Evolutionary conservation across 2,329 filamentous ascomycete species (phyloP), one percentile per base, ranked within the genome.

Genomic region (Hypoxylon sp.): DNA sequence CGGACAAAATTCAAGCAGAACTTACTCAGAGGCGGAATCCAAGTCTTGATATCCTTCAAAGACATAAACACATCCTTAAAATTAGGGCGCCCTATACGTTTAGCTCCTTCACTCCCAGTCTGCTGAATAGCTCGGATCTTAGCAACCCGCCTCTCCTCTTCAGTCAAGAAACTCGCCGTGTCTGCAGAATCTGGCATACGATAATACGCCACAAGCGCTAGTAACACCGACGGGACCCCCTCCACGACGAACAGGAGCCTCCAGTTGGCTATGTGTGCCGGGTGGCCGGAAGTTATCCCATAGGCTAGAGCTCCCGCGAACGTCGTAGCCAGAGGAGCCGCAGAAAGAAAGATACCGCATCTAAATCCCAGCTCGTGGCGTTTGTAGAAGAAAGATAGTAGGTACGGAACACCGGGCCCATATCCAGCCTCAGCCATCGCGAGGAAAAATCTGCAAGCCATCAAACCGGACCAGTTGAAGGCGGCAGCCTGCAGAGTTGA

Each of bases 251-350:
- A 80, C 26, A 80, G 70, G 0, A 78, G 70, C 3, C 78, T 72
- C 77, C 78, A 79, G 63, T 77, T 82, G 5, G 87, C 85, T 61
- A 92, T 80, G 14, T 59, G 56, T 1, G 81, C 78, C 0, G 86
- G 82, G 72, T 86, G 82, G 6, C 89, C 87, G 5, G 86, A 89
- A 0, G 90, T 92, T 70, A 93, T 92, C 0, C 87, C 89, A 68
- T 91, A 91, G 1, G 90, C 90, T 6, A 92, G 79, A 2, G 90
- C 90, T 1, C 90, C 90, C 0, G 90, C 89, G 73, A 92, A 93
- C 3, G 88, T 90, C 51, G 89, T 92, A 3, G 90, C 90, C 13
- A 92, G 81, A 1, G 91, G 90, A 0, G 89, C 90, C 14, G 81
- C 79, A 73, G 80, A 78, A 24, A 78, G 70, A 48, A 75, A 79